Percentiles rank a stretch among this genome's conserved stretches.
Conservation (phyloP, 2,329 filamentous ascomycete genomes). For the Alternaria sp. region DNA sequence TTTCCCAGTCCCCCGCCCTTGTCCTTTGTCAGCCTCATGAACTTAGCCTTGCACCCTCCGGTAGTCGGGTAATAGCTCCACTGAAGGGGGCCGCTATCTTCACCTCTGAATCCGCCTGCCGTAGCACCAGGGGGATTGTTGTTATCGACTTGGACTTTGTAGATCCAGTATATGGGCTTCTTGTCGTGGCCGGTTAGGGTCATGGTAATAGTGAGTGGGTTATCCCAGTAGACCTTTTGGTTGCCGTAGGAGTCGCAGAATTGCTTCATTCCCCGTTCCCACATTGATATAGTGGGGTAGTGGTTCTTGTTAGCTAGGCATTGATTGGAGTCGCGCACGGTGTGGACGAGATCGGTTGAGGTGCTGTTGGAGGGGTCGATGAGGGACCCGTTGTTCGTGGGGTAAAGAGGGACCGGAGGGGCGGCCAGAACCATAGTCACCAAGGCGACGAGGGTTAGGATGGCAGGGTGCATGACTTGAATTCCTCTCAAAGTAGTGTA, state of each 20-base stretch:
- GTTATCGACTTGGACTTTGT: conserved; percentile 1
- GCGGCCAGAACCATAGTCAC: background rate
- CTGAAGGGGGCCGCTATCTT: background rate
- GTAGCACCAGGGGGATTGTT: background rate
- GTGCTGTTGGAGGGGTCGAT: background rate
- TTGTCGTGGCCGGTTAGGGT: conserved; percentile 1
- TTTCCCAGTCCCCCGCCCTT: conserved; percentile 3
- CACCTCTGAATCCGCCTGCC: no score
- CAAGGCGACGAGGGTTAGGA: background rate
- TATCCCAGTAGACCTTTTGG: background rate
- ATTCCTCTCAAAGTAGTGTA: background rate
- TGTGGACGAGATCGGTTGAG: background rate
- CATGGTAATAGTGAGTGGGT: conserved; percentile 5
- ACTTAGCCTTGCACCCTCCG: background rate
- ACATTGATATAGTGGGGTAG: background rate
- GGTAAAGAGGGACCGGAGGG: background rate
- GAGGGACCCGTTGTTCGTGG: background rate
- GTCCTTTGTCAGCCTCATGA: background rate
- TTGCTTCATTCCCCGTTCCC: background rate
- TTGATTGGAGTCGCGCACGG: background rate
- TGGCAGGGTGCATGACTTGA: background rate
- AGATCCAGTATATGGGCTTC: conserved; percentile 16
- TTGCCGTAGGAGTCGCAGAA: conserved; percentile 2
- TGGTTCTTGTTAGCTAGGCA: conserved; percentile 7
- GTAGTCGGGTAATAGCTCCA: background rate